These are phyloP conservation scores for Jacaranda copaia DNA, from an alignment of 257 asterid species.

Conservation along the genomic window DNA sequence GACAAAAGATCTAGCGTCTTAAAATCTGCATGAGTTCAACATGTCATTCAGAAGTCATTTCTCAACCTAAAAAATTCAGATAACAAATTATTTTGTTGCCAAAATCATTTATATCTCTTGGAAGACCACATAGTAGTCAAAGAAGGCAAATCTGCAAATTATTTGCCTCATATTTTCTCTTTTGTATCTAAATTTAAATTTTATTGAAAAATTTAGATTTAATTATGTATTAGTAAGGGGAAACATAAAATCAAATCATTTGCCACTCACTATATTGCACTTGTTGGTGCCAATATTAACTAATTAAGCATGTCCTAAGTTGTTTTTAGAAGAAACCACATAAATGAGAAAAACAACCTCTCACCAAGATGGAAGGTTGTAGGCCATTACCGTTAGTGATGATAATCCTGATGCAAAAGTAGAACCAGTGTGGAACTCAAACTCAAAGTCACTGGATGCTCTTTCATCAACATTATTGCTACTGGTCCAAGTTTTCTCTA, in stretches of 20 bases:
- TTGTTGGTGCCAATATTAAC: too few relatives aligned
- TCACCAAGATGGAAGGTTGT: neutral
- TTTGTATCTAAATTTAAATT: too few relatives aligned
- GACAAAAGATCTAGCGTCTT: neutral
- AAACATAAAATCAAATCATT: neutral
- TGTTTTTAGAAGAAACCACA: neutral
- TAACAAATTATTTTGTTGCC: neutral
- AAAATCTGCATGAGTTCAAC: neutral
- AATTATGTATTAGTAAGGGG: neutral
- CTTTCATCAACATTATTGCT: slow-evolving; percentile 34
- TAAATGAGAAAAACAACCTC: neutral
- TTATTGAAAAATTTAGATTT: neutral
- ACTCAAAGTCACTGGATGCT: slow-evolving; percentile 54
- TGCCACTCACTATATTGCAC: neutral
- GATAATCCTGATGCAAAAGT: slow-evolving; percentile 42
- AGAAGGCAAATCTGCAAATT: neutral
- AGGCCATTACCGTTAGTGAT: slow-evolving; percentile 44
- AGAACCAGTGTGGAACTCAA: slow-evolving; percentile 54
- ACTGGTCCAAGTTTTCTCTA: slow-evolving; percentile 41
- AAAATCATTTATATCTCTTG: neutral
- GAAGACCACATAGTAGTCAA: neutral
- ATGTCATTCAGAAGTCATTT: neutral
- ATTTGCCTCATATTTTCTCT: neutral
- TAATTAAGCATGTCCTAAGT: neutral
- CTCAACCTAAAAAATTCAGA: neutral